Percentiles rank a stretch among this genome's conserved stretches.
Conservation (phyloP, 164 flowering plant genomes). For the Tetrastigma voinierianum region DNA sequence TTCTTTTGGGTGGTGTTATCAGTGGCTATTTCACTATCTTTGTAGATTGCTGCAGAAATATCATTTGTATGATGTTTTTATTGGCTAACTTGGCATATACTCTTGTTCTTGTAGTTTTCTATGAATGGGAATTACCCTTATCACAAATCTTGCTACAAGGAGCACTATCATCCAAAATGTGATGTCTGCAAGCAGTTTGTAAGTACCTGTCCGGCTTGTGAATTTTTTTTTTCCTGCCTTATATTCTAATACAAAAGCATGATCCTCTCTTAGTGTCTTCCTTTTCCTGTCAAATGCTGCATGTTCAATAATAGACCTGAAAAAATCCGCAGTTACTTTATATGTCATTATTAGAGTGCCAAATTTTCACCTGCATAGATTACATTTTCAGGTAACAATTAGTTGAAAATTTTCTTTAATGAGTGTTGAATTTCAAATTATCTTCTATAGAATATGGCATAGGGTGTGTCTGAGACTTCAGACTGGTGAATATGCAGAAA, state of each 20-base stretch:
- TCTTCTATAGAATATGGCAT: not conserved
- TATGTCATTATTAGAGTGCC: too few species aligned
- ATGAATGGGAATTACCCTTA: conserved; percentile 70
- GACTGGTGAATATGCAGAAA: not conserved
- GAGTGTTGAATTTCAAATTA: not conserved
- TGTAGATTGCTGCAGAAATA: not conserved
- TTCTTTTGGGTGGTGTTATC: not conserved
- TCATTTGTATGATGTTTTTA: not conserved
- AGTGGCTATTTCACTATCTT: not conserved
- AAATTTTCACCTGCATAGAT: too few species aligned
- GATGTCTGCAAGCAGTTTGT: conserved; percentile 88
- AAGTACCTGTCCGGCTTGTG: conserved; percentile 26
- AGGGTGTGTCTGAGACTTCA: not conserved
- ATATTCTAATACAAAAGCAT: too few species aligned
- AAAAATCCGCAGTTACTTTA: too few species aligned
- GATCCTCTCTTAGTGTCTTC: too few species aligned
- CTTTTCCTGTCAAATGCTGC: too few species aligned
- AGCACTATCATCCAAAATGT: conserved; percentile 80
- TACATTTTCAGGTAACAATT: not conserved
- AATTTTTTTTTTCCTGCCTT: too few species aligned
- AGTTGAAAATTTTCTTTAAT: not conserved
- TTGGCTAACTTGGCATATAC: conserved; percentile 6
- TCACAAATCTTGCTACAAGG: conserved; percentile 84
- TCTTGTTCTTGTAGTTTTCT: conserved; percentile 58
- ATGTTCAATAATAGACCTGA: too few species aligned